Base-by-base conservation (phyloP, 805 yeast genomes). In the Debaryomyces tyrocola region DNA sequence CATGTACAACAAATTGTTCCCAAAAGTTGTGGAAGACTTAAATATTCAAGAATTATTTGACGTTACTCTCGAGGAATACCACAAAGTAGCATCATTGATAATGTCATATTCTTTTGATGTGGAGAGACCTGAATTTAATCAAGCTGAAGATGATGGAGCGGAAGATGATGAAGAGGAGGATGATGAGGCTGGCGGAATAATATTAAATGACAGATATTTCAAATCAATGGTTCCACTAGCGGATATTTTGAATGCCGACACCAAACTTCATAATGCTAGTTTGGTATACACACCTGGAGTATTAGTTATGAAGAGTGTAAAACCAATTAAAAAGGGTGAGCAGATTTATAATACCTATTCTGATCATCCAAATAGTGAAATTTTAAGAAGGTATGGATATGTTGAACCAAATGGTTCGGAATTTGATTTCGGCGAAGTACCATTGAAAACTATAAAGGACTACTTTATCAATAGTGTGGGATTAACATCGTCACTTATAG, bases 181-280 rank as follows among this genome's bases (percentile, higher is more conserved):
- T 2, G 57, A 52, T 6, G 58, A 51, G n/a, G 59, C 52, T 2
- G 51, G 51, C 11, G 43, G 43, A 2, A 24, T n/a, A n/a, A 29
- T 35, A 20, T 33, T 28, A 33, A 42, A 49, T 9, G 74, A 69
- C 41, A 57, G 74, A 3, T 79, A 72, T 48, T 69, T 77, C 52
- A 91, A 91, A 61, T 85, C 95, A 0, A 85, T 94, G 96, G 90
- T 91, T 3, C 96, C 98, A 0, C 69, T 90, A 39, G 98, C 98
- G 0, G 99, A 92, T 60, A 83, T 89, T 18, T 69, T 94, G 49
- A 92, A 94, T 60, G 89, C 97, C 1, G 94, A 91, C 59, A 86
- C 96, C 1, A 75, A 75, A 7, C 69, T 78, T 14, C 82, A 82
- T 56, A 92, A 92, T 62, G 96, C 97, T 6, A 78, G 83, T 47